Conservation (phyloP, 2,329 filamentous ascomycete species). For the Ophiocordyceps robertsii region DNA sequence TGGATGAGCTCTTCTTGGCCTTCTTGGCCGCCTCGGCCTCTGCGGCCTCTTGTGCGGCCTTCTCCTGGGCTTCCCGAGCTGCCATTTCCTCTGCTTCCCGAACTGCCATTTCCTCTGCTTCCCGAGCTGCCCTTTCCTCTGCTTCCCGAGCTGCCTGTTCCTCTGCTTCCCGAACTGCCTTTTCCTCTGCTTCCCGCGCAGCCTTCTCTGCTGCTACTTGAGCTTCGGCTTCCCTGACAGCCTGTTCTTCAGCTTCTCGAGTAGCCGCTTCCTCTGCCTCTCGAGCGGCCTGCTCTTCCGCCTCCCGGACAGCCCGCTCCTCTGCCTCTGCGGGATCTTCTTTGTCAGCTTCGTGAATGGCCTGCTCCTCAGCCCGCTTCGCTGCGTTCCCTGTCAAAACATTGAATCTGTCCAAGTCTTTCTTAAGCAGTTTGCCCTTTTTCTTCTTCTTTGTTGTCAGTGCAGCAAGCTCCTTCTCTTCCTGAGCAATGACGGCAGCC, state of each 20-base stretch:
- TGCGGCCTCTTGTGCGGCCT: constrained; percentile 13
- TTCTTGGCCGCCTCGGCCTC: constrained; percentile 7
- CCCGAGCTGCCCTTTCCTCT: constrained; percentile 18
- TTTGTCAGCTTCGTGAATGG: constrained; percentile 1
- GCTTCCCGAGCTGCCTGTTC: constrained; percentile 10
- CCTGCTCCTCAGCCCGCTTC: constrained; percentile 14
- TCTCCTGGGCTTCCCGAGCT: constrained; percentile 13
- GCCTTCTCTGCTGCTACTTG: no score
- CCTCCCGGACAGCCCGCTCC: constrained; percentile 17
- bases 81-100: constrained; percentile 20
- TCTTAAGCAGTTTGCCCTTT: constrained; percentile 31
- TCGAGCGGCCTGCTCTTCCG: constrained; percentile 18
- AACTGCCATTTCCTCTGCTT: constrained; percentile 22
- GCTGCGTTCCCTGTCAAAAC: constrained; percentile 19
- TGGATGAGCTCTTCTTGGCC: not conserved
- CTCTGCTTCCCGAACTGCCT: constrained; percentile 5
- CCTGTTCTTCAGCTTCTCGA: not conserved
- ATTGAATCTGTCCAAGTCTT: constrained; percentile 30
- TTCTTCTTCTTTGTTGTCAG: constrained; percentile 35
- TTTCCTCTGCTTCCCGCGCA: not conserved
- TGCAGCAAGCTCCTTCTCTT: constrained; percentile 24
- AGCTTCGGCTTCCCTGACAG: constrained; percentile 19
- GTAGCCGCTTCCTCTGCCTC: constrained; percentile 9
- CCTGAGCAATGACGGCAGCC: constrained; percentile 10
- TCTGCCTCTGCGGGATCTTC: constrained; percentile 13